Evolutionary conservation across 2,329 filamentous ascomycete genomes (phyloP), one percentile per base, ranked within the genome.

Genomic region (Triangularia verruculosa): DNA sequence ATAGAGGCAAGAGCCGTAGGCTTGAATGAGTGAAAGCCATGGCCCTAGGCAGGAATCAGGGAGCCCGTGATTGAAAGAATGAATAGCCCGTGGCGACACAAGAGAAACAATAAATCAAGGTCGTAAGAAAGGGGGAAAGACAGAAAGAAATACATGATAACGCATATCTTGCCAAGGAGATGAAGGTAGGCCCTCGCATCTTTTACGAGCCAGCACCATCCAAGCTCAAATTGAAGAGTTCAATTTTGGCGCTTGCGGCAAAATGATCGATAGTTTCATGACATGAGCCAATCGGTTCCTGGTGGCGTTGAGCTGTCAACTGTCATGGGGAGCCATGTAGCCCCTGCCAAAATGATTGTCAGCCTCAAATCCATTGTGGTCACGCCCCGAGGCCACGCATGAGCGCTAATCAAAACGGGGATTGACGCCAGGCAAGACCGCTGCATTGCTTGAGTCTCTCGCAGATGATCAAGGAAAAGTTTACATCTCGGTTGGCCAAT

Each of bases 21-120:
- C 39, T 59, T 52, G 39, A 59, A 30, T 17, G 57, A 59, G 39
- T 59, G 39, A 47, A 47, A 43, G 57, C 43, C 57, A 59, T 59
- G 24, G 51, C 51, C 6, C 12, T 28, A 24, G 2, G 9, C 6
- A 2, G 17, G 4, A 27, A 20, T 20, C n/a, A 47, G 13, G 39
- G 39, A 47, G 22, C 51, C 15, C 22, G 11, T 54, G 15, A 9
- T 13, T 12, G 7, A 54, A 54, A 24, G 51, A 54, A 11, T 27
- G 51, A 54, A 54, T 54, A 24, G 15, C 51, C 17, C 22, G 51
- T 54, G 12, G 51, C 12, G 17, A 54, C 9, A 52, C 6, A 52
- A 52, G 20, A 27, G 15, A 54, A 24, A 54, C 4, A 54, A 2
- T n/a, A n/a, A 15, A 17, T 24, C 1, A 22, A 52, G 9, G 13